Evolutionary conservation across 140 eudicot species (phyloP).

Genomic region (Eryngium alpinum): DNA sequence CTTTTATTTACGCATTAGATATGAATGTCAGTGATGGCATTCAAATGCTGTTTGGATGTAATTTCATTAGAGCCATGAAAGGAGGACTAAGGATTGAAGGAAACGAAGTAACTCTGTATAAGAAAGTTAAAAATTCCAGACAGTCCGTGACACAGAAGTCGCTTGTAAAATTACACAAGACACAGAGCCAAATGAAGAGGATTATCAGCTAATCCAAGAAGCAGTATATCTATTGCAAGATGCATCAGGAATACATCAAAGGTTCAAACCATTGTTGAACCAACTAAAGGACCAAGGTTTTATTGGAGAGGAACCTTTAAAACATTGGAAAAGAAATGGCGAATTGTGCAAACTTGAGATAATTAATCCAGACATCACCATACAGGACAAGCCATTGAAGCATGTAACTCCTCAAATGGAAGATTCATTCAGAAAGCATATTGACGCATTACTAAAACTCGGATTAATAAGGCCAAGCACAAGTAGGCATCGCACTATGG

Average conservation of each 20-base stretch:
- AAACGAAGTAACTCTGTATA: background rate
- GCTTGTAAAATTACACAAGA: too few relatives aligned
- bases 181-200: too few relatives aligned
- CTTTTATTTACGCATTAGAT: background rate
- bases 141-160: too few relatives aligned
- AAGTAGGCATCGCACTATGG: background rate
- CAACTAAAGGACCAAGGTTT: background rate
- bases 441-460: background rate
- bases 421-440: background rate
- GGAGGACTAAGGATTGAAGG: background rate
- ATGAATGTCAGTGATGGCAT: background rate
- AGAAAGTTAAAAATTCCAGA: too few relatives aligned
- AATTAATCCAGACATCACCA: background rate
- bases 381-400: background rate
- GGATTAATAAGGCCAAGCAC: background rate
- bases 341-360: background rate
- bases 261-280: background rate
- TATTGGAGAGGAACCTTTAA: background rate
- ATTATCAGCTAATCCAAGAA: too few relatives aligned
- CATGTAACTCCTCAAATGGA: background rate
- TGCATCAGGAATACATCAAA: background rate
- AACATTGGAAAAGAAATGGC: background rate
- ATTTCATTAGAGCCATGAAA: background rate
- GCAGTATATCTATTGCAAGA: too few relatives aligned
- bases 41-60: background rate